Evolutionary conservation across 345 rosid genomes (phyloP).

Genomic region (Pugionium cornutum): DNA sequence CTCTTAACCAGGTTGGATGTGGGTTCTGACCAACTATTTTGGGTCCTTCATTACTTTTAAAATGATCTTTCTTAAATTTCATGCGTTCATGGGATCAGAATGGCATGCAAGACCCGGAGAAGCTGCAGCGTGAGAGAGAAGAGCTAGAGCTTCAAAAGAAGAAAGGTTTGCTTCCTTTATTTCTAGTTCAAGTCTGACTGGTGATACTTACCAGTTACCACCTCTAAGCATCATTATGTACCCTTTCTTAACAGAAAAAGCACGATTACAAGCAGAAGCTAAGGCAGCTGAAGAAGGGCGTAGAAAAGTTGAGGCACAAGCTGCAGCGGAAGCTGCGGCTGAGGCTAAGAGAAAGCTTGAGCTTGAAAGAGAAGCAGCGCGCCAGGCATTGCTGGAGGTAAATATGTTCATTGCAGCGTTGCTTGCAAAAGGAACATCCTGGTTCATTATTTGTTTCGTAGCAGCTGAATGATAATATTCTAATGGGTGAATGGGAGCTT

Average conservation of each 20-base stretch:
- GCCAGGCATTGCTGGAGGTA: constrained; percentile 79
- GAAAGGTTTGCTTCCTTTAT: constrained; percentile 57
- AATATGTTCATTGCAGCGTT: background rate
- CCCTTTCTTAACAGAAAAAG: constrained; percentile 55
- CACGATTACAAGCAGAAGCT: constrained; percentile 79
- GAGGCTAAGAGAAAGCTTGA: constrained; percentile 79
- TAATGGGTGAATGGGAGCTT: background rate
- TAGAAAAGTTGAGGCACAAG: too few species aligned
- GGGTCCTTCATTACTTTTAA: background rate
- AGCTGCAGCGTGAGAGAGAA: constrained; percentile 65
- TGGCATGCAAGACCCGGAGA: constrained; percentile 71
- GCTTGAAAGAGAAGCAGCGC: constrained; percentile 85
- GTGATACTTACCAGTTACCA: background rate
- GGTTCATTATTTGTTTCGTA: background rate
- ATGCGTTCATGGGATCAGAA: constrained; percentile 47
- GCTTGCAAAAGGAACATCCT: background rate
- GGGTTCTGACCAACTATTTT: background rate
- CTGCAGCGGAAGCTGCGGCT: constrained; percentile 53
- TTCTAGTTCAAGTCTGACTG: background rate
- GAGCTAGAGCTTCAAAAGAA: constrained; percentile 71
- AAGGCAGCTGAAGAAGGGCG: constrained; percentile 80
- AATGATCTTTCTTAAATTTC: background rate
- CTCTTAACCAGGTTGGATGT: constrained; percentile 67
- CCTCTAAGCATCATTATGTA: background rate
- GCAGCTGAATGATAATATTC: background rate